Conservation (phyloP, 805 yeast species). For the Wickerhamomyces sydowiorum region DNA sequence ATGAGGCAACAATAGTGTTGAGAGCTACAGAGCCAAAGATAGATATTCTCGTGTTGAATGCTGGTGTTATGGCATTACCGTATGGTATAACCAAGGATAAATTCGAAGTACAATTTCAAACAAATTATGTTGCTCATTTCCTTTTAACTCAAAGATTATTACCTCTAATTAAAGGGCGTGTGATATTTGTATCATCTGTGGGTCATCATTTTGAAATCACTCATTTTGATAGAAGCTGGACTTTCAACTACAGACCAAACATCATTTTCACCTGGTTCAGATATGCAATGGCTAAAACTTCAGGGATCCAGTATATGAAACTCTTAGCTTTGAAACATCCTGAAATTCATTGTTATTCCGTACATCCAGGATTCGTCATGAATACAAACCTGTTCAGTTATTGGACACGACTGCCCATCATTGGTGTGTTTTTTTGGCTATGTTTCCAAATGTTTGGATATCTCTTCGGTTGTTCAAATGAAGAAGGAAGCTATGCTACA, state of each 20-base stretch:
- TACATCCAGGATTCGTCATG: slow-evolving; percentile 87
- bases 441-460: slow-evolving; percentile 63
- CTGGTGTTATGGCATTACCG: slow-evolving; percentile 80
- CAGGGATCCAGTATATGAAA: slow-evolving; percentile 68
- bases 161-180: slow-evolving; percentile 42
- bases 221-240: slow-evolving; percentile 41
- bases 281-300: slow-evolving; percentile 72
- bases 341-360: slow-evolving; percentile 53
- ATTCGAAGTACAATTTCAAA: slow-evolving; percentile 76
- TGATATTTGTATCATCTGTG: slow-evolving; percentile 58
- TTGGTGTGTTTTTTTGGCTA: slow-evolving; percentile 73
- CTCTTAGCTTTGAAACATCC: slow-evolving; percentile 64
- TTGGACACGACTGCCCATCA: slow-evolving; percentile 71
- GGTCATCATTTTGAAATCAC: slow-evolving; percentile 50
- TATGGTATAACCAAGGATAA: slow-evolving; percentile 56
- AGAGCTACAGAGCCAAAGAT: slow-evolving; percentile 40
- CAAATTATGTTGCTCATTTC: slow-evolving; percentile 73
- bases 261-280: slow-evolving; percentile 71
- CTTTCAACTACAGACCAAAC: slow-evolving; percentile 57
- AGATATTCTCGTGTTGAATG: slow-evolving; percentile 67
- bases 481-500: slow-evolving; percentile 65
- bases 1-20: slow-evolving; percentile 42
- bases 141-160: slow-evolving; percentile 57
- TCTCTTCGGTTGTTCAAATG: slow-evolving; percentile 64
- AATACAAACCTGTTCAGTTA: slow-evolving; percentile 69